A percentile compares a stretch with the other conserved stretches of the same genome.
Evolutionary conservation across 75 land plant genomes (phyloP).

Genomic region (Picea glauca): DNA sequence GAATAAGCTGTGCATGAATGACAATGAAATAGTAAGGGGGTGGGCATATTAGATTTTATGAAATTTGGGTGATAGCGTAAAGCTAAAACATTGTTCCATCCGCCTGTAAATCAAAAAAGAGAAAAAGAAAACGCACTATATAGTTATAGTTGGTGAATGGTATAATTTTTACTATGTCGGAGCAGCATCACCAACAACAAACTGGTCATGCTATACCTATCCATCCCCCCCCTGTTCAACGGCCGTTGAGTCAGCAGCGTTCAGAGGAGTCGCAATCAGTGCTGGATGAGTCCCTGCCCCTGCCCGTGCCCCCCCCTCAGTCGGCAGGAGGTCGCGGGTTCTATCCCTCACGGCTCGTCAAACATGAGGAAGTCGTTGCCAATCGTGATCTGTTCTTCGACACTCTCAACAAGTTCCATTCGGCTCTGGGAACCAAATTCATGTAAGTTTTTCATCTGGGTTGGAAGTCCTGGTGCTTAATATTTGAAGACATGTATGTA

Average conservation of each 20-base stretch:
- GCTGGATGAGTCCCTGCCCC: neutral
- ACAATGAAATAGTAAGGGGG: neutral
- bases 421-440: constrained; percentile 58
- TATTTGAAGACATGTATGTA: too few relatives aligned
- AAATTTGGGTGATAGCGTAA: neutral
- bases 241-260: neutral
- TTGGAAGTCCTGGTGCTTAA: neutral
- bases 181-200: neutral
- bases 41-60: neutral
- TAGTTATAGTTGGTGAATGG: constrained; percentile 3
- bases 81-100: neutral
- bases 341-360: constrained; percentile 48
- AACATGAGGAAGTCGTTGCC: constrained; percentile 57
- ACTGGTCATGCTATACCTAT: too few relatives aligned
- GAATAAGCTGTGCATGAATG: neutral
- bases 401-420: constrained; percentile 72
- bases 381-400: constrained; percentile 55
- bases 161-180: constrained; percentile 4
- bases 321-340: neutral
- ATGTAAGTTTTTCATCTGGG: constrained; percentile 39
- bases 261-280: neutral
- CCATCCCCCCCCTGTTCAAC: neutral
- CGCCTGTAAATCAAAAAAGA: constrained; percentile 5
- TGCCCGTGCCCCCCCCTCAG: neutral
- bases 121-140: neutral